Base-by-base conservation (phyloP, 352 stramenopile genomes). In the Pythium apleroticum region DNA sequence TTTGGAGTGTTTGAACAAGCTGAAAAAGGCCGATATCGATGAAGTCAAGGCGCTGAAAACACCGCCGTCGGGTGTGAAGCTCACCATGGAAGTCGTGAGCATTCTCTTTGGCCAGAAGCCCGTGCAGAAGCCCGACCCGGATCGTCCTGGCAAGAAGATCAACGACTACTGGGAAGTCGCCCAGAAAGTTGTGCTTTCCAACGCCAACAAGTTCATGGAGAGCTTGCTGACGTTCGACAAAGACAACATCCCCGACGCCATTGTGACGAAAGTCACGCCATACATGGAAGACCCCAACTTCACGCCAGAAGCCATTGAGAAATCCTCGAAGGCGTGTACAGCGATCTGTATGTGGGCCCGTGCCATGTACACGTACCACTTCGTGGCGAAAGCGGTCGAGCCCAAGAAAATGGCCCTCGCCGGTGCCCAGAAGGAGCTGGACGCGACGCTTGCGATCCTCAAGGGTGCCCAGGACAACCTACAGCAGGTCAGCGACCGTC, bases 31-130 rank as follows among this genome's bases (percentile, higher is more conserved):
- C 11, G 88, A 97, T 68, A 97, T 97, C 56, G 88, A 96, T 60
- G 91, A 97, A 74, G 89, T 97, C 3, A 98, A 98, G 65, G 89
- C 88, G 8, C 71, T 97, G 2, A 97, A 97, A 63, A 97, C 88
- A 0, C 91, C 91, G n/a, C 89, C 91, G 3, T 78, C 83, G 15
- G 91, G 91, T 55, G 91, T 98, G 4, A 96, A 96, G 52, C 69
- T 98, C 11, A 98, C 91, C 15, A 97, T 98, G 85, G 87, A 97
- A 69, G 90, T 97, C 10, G 90, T 96, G 41, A 95, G 86, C 63
- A 83, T 97, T 52, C 76, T 97, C 14, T 98, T 98, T 62, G 84
- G 89, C 5, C 86, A 97, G 48, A 97, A 97, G 49, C 90, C 92
- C 3, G 84, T 93, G 19, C 93, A 75, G 53, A 95, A 96, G 48